phyloP scores from a whole-genome alignment of 2,329 filamentous ascomycete genomes.

The Hypoxylon sp. region DNA sequence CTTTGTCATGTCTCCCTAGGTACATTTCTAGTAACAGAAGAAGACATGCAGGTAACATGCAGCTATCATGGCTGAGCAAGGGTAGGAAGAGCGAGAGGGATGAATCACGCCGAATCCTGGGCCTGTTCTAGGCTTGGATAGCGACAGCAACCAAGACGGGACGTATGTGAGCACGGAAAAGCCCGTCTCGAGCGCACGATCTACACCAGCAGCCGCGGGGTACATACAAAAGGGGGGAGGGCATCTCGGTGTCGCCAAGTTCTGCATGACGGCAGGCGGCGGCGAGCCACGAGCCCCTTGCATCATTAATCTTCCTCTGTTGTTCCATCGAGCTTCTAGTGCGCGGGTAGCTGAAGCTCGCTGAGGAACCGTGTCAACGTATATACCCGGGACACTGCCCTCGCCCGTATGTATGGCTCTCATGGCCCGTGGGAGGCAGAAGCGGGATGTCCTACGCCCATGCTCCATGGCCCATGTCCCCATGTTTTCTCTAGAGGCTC shows the following conservation, averaged over 20 bases:
- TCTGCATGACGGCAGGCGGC: slow-evolving; percentile 34
- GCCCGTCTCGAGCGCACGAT: slow-evolving; percentile 8
- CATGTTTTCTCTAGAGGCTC: background rate
- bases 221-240: slow-evolving; percentile 5
- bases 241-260: slow-evolving; percentile 24
- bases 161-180: background rate
- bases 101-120: background rate
- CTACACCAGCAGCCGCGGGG: slow-evolving; percentile 2
- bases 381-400: slow-evolving; percentile 19
- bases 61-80: background rate
- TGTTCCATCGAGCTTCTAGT: slow-evolving; percentile 37
- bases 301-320: slow-evolving; percentile 28
- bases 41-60: background rate
- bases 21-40: background rate
- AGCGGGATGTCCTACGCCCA: no score
- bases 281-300: slow-evolving; percentile 37
- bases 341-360: slow-evolving; percentile 27
- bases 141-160: background rate
- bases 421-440: background rate
- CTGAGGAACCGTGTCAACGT: slow-evolving; percentile 3
- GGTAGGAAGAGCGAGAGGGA: background rate
- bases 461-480: no score
- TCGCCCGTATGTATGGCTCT: background rate
- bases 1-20: slow-evolving; percentile 3
- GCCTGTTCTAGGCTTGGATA: background rate